Evolutionary conservation across 108 stramenopile species (phyloP).

Genomic region (Cyclostephanos tholiformis): DNA sequence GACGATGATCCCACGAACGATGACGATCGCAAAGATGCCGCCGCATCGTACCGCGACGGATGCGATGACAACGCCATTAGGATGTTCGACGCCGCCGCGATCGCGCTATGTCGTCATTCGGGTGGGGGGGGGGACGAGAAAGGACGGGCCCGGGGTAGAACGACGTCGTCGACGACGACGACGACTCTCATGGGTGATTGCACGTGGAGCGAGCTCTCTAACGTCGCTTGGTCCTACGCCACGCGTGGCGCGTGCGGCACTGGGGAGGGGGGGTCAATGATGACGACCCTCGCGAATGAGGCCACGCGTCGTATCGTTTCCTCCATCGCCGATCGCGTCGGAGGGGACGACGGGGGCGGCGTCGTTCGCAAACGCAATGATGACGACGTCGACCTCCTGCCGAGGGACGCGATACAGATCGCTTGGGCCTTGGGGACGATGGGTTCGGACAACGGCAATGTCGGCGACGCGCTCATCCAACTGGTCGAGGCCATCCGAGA

Average conservation of each 20-base stretch:
- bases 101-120: slow-evolving; percentile 41
- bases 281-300: slow-evolving; percentile 60
- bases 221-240: slow-evolving; percentile 83
- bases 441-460: slow-evolving; percentile 71
- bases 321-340: slow-evolving; percentile 4
- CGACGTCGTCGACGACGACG: not conserved
- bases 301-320: slow-evolving; percentile 35
- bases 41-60: not conserved
- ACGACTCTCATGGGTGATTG: slow-evolving; percentile 49
- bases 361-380: slow-evolving; percentile 6
- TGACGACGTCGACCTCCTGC: slow-evolving; percentile 39
- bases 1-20: not conserved
- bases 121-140: slow-evolving; percentile 39
- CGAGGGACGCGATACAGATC: slow-evolving; percentile 72
- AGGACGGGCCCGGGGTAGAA: slow-evolving; percentile 8
- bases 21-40: not conserved
- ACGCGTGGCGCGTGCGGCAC: slow-evolving; percentile 62
- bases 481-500: slow-evolving; percentile 63
- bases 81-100: slow-evolving; percentile 73
- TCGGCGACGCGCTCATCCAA: slow-evolving; percentile 61
- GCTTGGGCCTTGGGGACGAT: slow-evolving; percentile 79
- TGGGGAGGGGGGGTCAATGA: slow-evolving; percentile 47
- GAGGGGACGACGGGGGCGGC: not conserved
- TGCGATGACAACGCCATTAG: slow-evolving; percentile 23
- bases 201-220: slow-evolving; percentile 79